Evolutionary conservation across 768 basidiomycete species (phyloP), one percentile per base, ranked within the genome.

Genomic region (Suillus subluteus): DNA sequence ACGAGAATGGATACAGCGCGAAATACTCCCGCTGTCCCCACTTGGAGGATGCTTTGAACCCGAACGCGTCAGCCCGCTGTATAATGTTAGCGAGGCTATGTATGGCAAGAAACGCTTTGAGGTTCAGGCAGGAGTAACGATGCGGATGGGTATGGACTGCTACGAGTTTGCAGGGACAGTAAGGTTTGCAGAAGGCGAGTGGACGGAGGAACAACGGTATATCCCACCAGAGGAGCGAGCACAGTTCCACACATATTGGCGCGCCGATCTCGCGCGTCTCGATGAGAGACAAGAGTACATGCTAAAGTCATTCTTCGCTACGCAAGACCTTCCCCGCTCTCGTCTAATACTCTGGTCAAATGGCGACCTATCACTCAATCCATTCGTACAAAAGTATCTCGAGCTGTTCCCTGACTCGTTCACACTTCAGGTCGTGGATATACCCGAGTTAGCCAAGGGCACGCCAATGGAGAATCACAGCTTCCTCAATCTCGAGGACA

Each of bases 291-390:
- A 99, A 74, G 92, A 94, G 72, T 89, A 87, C 78, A 94, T 96
- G 84, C 84, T 99, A 74, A 91, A 91, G 71, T 94, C 94, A 3
- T 96, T 96, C 79, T 94, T 99, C 69, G 92, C 95, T 8, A 98
- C 96, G 6, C 97, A 99, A 76, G 86, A 92, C 67, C 70, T 90
- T 8, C 69, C 77, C 9, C 77, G 82, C 52, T 86, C 91, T 6
- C 86, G 86, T n/a, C 82, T 99, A 71, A 83, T 95, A 55, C 79
- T 99, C 48, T 99, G 97, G 97, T 94, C 96, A 15, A 97, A 98
- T 72, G 94, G 92, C 2, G 88, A 93, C 73, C 78, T 94, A 58
- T 77, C 82, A 62, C 62, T 67, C 50, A 87, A 89, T 76, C 69
- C 79, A 23, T 85, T 91, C 67, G 79, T 98, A 58, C 79, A 80